phyloP scores from a whole-genome alignment of 805 yeast genomes.

The Starmera quercuum region DNA sequence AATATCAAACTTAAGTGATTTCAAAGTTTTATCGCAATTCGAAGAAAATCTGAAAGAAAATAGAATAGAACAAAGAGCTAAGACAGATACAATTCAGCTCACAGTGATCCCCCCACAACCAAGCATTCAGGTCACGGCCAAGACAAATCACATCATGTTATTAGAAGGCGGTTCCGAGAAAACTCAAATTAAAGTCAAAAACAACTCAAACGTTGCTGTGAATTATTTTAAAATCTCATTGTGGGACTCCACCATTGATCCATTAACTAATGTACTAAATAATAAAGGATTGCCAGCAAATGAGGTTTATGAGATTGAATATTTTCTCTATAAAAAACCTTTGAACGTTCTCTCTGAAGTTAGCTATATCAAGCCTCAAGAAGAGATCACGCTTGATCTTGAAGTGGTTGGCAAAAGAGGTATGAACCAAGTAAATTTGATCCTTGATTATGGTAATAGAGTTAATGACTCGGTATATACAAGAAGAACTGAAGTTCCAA shows the following conservation, averaged over 20 bases:
- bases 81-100: slow-evolving; percentile 21
- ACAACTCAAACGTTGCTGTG: slow-evolving; percentile 49
- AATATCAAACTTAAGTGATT: slow-evolving; percentile 4
- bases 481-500: slow-evolving; percentile 59
- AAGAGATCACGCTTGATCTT: slow-evolving; percentile 40
- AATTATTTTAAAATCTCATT: slow-evolving; percentile 54
- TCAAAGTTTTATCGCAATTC: slow-evolving; percentile 5
- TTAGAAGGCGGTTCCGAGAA: slow-evolving; percentile 65
- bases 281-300: slow-evolving; percentile 41
- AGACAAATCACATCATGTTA: slow-evolving; percentile 55
- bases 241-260: slow-evolving; percentile 67
- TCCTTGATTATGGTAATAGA: slow-evolving; percentile 55
- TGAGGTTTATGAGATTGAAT: slow-evolving; percentile 72
- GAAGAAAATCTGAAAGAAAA: slow-evolving; percentile 9
- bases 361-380: slow-evolving; percentile 22
- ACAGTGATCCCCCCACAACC: slow-evolving; percentile 50
- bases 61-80: slow-evolving; percentile 9
- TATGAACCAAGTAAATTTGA: slow-evolving; percentile 54
- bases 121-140: slow-evolving; percentile 39
- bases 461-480: slow-evolving; percentile 28
- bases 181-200: slow-evolving; percentile 46
- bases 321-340: slow-evolving; percentile 53
- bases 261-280: slow-evolving; percentile 47
- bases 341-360: slow-evolving; percentile 31
- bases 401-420: slow-evolving; percentile 69